Evolutionary conservation across 2,329 filamentous ascomycete genomes (phyloP), one percentile per base, ranked within the genome.

Genomic region (Drechmeria coniospora): DNA sequence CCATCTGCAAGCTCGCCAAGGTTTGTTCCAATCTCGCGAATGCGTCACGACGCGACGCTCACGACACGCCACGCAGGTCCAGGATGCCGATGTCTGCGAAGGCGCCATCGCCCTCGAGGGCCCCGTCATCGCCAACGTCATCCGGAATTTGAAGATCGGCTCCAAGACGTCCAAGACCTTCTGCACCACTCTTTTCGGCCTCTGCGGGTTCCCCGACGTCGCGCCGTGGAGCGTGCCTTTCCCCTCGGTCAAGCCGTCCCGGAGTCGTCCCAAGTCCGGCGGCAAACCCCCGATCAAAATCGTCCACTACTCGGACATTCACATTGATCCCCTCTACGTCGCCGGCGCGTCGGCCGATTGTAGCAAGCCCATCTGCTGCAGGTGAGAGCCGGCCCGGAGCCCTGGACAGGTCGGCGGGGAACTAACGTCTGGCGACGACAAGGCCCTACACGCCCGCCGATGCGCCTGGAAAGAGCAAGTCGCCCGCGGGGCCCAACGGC

Each of bases 231-330:
- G 48, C 10, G 47, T 68, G 10, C 40, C 43, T 2, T 58, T 68
- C 25, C 59, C 64, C 9, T 48, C 49, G 6, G 38, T 52, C 6
- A 59, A 60, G 33, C 51, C 56, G 6, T 31, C 44, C 11, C 39
- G 40, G 11, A 38, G 32, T 10, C 53, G 60, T 10, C 54, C 58
- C 11, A 23, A 30, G 2, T 49, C 61, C 2, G 65, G 60, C 28
- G 56, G 59, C 3, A 44, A 57, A 41, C 38, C 49, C 5, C 61
- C 65, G 5, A 41, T 71, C 36, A 59, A 63, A 36, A 52, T 74
- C 4, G 64, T 71, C 15, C 69, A 74, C 39, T 65, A 66, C 43
- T 69, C 64, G 9, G 69, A 74, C 36, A 66, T 70, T 23, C 69
- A 74, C 32, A 50, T 74, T 29, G 68, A 74, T 35, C 59, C 57